Percentiles rank a stretch among this genome's conserved stretches.
Conservation (phyloP, 257 asterid species). For the Rauvolfia tetraphylla region DNA sequence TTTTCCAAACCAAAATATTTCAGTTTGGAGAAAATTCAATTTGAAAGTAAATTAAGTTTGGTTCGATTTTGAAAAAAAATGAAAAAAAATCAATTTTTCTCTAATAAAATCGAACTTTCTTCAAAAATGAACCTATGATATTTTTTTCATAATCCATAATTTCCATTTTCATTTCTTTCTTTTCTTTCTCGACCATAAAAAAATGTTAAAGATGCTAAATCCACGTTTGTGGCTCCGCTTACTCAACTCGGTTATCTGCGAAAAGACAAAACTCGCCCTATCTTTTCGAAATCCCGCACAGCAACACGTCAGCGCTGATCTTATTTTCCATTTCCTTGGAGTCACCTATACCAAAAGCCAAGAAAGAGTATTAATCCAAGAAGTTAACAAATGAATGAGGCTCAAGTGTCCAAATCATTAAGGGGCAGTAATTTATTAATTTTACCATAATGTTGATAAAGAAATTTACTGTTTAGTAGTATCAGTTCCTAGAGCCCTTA, state of each 20-base stretch:
- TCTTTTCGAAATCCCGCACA: background rate
- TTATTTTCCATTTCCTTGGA: background rate
- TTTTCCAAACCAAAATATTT: no score
- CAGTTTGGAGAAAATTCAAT: no score
- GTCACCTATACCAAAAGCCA: background rate
- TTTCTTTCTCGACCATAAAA: background rate
- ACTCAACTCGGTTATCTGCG: background rate
- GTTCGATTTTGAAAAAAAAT: no score
- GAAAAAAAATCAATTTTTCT: no score
- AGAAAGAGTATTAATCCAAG: background rate
- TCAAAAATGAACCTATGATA: background rate
- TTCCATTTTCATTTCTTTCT: background rate
- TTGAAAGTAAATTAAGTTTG: no score
- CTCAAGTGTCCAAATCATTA: background rate
- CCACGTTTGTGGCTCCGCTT: constrained; percentile 5
- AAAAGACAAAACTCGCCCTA: constrained; percentile 1
- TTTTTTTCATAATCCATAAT: background rate
- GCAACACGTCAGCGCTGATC: constrained; percentile 22
- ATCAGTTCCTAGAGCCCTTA: no score
- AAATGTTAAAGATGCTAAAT: background rate
- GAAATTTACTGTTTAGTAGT: no score
- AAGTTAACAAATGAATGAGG: background rate
- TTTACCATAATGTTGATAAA: no score
- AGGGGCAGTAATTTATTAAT: no score
- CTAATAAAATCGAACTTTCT: background rate